A percentile compares a stretch with the other conserved stretches of the same genome.
These are phyloP conservation scores for Blakeslea trispora DNA, from an alignment of 371 early-diverging fungal species.

Conservation along the genomic window DNA sequence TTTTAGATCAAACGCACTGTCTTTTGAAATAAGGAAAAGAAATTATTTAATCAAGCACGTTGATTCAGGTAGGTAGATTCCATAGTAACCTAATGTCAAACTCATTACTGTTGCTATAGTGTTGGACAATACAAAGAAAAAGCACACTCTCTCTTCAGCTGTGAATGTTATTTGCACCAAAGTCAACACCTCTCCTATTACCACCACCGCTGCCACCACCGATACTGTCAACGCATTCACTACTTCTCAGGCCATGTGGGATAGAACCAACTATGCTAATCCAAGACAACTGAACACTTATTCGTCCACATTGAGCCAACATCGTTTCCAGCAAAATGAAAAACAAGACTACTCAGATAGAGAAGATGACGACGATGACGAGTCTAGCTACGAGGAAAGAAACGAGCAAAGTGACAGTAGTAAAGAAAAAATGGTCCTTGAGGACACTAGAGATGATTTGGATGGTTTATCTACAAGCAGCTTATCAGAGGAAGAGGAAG, in stretches of 20 bases:
- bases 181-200: conserved; percentile 20
- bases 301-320: conserved; percentile 2
- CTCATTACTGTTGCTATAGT: conserved; percentile 9
- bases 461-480: background rate
- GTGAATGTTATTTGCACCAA: conserved; percentile 35
- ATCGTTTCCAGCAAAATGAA: background rate
- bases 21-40: conserved; percentile 17
- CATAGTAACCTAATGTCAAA: background rate
- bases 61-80: conserved; percentile 17
- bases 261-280: conserved; percentile 29
- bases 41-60: conserved; percentile 25
- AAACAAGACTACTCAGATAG: conserved; percentile 7
- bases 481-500: background rate
- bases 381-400: conserved; percentile 2
- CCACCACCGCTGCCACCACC: conserved; percentile 20
- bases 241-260: conserved; percentile 29
- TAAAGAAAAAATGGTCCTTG: too few relatives aligned
- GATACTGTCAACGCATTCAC: conserved; percentile 7
- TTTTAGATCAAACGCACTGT: conserved; percentile 21
- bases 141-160: conserved; percentile 25
- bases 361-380: conserved; percentile 16
- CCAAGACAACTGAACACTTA: conserved; percentile 15
- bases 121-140: conserved; percentile 22
- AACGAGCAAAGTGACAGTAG: conserved; percentile 6
- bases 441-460: background rate